A percentile compares a stretch with the other conserved stretches of the same genome.
Conservation (phyloP, 1,139 yeast species). For the Hemisphaericaspora xylanilytica region DNA sequence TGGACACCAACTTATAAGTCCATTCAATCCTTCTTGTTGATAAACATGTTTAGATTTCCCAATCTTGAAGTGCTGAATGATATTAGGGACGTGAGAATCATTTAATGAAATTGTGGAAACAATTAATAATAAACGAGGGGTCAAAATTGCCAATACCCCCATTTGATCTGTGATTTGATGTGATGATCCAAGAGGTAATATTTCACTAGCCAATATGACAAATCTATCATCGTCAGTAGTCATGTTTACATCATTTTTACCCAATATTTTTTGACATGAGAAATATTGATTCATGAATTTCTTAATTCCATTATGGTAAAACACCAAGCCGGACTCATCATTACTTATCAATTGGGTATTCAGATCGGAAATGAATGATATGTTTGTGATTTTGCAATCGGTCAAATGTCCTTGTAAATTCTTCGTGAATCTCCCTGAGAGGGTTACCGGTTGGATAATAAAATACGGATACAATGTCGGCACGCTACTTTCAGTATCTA, state of each 20-base stretch:
- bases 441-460: slow-evolving; percentile 28
- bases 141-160: slow-evolving; percentile 62
- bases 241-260: slow-evolving; percentile 38
- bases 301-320: slow-evolving; percentile 59
- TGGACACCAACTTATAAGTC: slow-evolving; percentile 61
- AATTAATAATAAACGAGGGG: slow-evolving; percentile 49
- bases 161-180: slow-evolving; percentile 52
- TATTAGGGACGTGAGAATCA: slow-evolving; percentile 23
- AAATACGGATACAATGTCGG: slow-evolving; percentile 19
- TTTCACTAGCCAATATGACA: slow-evolving; percentile 29
- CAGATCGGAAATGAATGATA: slow-evolving; percentile 55
- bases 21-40: slow-evolving; percentile 20
- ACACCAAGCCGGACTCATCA: slow-evolving; percentile 58
- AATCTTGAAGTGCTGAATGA: slow-evolving; percentile 49
- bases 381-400: slow-evolving; percentile 43
- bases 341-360: slow-evolving; percentile 58
- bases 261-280: slow-evolving; percentile 52
- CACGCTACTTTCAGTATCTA: background rate
- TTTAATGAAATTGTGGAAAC: slow-evolving; percentile 55
- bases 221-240: slow-evolving; percentile 15
- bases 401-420: slow-evolving; percentile 52
- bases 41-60: slow-evolving; percentile 41
- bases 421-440: slow-evolving; percentile 27
- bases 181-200: slow-evolving; percentile 55
- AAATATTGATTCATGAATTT: slow-evolving; percentile 51